Percentiles rank a stretch among this genome's conserved stretches.
Conservation (phyloP, 805 yeast genomes). For the Myxozyma melibiosi region DNA sequence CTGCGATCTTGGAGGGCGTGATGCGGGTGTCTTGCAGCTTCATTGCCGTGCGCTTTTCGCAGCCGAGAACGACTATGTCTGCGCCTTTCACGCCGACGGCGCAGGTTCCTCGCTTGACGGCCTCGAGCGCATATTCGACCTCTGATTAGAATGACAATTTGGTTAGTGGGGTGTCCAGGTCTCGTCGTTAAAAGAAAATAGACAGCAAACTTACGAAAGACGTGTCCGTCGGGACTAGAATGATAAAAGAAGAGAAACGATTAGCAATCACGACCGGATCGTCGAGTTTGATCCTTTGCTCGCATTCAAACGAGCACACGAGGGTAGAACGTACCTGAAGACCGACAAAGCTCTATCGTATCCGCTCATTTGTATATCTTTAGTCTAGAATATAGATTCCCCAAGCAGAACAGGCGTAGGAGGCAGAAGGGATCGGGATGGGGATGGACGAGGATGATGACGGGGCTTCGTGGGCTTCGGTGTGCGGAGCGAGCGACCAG, state of each 20-base stretch:
- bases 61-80: slow-evolving; percentile 87
- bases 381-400: background rate
- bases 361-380: slow-evolving; percentile 74
- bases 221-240: slow-evolving; percentile 93
- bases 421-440: background rate
- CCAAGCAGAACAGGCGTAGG: background rate
- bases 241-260: background rate
- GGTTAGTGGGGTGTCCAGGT: no score
- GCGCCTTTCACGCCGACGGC: slow-evolving; percentile 96
- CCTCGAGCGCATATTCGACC: slow-evolving; percentile 97
- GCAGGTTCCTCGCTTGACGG: slow-evolving; percentile 97
- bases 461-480: background rate
- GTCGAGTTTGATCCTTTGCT: no score
- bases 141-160: slow-evolving; percentile 48
- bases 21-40: slow-evolving; percentile 95
- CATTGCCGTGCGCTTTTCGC: slow-evolving; percentile 93
- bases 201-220: slow-evolving; percentile 64
- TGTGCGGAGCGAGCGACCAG: slow-evolving; percentile 4
- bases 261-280: background rate
- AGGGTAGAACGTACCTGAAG: slow-evolving; percentile 72
- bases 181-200: no score
- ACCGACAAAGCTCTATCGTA: slow-evolving; percentile 98
- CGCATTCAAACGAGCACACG: no score
- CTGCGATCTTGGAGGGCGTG: slow-evolving; percentile 91
- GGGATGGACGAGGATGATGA: background rate